phyloP scores from a whole-genome alignment of 306 rosid species.

The Prunus dulcis region DNA sequence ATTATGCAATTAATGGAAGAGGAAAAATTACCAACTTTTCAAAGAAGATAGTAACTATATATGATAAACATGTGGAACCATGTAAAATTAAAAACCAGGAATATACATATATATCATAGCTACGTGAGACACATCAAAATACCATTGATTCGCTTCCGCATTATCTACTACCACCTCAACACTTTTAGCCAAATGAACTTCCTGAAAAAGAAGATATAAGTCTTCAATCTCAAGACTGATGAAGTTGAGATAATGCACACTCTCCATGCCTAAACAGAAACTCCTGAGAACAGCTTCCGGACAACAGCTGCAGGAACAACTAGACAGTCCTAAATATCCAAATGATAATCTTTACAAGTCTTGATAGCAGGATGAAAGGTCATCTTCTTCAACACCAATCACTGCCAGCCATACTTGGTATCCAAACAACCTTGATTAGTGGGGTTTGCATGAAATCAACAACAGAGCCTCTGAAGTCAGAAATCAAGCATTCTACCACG shows the following conservation, averaged over 20 bases:
- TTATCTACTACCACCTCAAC: slow-evolving; percentile 1
- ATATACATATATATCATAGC: neutral
- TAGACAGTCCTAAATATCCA: slow-evolving; percentile 1
- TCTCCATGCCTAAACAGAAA: slow-evolving; percentile 13
- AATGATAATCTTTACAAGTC: neutral
- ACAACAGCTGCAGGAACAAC: slow-evolving; percentile 9
- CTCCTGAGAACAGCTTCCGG: slow-evolving; percentile 9
- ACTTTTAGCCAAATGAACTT: neutral
- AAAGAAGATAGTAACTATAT: slow-evolving; percentile 3
- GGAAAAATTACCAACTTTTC: neutral
- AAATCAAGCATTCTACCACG: neutral
- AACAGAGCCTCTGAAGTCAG: neutral
- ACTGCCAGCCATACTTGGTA: neutral
- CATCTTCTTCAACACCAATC: neutral
- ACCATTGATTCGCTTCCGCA: neutral
- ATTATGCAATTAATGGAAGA: slow-evolving; percentile 9
- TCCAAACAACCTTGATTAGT: neutral
- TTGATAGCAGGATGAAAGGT: neutral
- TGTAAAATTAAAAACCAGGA: neutral
- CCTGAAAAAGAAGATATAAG: neutral
- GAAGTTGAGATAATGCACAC: neutral
- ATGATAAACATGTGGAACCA: slow-evolving; percentile 2
- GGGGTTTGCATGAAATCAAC: neutral
- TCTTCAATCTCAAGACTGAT: neutral
- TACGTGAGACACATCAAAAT: neutral